Percentiles rank a stretch among this genome's conserved stretches.
Evolutionary conservation across 495 filamentous ascomycete genomes (phyloP).

Genomic region (Penicillium arizonense): DNA sequence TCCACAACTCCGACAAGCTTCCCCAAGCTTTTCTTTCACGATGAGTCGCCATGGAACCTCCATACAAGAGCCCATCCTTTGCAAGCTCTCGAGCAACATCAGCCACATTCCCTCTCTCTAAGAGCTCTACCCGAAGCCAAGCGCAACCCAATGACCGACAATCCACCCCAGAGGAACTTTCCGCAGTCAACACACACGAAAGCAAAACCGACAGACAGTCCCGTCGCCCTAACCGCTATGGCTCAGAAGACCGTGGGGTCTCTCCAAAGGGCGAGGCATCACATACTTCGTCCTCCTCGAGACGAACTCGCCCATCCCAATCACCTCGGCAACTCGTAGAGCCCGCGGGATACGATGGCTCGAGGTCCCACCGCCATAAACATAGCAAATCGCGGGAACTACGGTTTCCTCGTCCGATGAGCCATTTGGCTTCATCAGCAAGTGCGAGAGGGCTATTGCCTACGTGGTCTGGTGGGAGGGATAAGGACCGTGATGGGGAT

Average conservation of each 20-base stretch:
- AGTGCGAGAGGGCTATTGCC: constrained; percentile 35
- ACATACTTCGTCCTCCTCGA: background rate
- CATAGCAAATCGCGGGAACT: constrained; percentile 39
- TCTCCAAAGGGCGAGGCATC: constrained; percentile 1
- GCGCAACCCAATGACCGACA: constrained; percentile 13
- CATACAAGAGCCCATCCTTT: constrained; percentile 6
- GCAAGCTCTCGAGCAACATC: background rate
- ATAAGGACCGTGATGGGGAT: constrained; percentile 36
- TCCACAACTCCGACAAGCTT: background rate
- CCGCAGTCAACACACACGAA: constrained; percentile 10
- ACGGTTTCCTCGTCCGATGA: constrained; percentile 39
- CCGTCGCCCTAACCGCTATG: background rate
- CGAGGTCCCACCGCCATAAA: constrained; percentile 27
- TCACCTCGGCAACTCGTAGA: constrained; percentile 4
- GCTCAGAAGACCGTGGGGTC: background rate
- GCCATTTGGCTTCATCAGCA: constrained; percentile 33
- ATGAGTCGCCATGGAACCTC: constrained; percentile 24
- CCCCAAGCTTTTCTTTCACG: background rate
- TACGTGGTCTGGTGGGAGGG: constrained; percentile 30
- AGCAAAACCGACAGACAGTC: background rate
- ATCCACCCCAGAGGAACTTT: constrained; percentile 12
- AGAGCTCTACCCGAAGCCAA: constrained; percentile 14
- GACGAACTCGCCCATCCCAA: background rate
- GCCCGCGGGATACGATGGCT: constrained; percentile 20
- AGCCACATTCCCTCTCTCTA: constrained; percentile 1